phyloP scores from a whole-genome alignment of 495 filamentous ascomycete species.

The Xylaria scruposa region DNA sequence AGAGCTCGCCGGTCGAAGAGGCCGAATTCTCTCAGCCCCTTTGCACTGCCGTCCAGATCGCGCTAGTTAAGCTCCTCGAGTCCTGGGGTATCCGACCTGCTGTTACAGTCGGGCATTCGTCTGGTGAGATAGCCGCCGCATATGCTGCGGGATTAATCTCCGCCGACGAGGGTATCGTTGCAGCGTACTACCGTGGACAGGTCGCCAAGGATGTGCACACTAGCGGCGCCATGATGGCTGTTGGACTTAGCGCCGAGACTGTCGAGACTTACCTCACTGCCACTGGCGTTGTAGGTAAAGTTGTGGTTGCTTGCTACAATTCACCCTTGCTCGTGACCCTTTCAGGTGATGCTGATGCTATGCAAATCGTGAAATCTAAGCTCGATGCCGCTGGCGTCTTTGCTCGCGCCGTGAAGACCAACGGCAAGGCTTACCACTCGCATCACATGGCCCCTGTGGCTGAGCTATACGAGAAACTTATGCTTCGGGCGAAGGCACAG shows the following conservation, averaged over 20 bases:
- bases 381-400: background rate
- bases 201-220: constrained; percentile 39
- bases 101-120: constrained; percentile 65
- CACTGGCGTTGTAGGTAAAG: no score
- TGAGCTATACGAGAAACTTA: background rate
- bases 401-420: background rate
- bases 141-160: constrained; percentile 53
- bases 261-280: background rate
- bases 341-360: background rate
- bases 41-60: constrained; percentile 58
- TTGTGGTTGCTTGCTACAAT: background rate
- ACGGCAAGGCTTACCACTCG: background rate
- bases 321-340: background rate
- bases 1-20: constrained; percentile 27
- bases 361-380: background rate
- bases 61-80: constrained; percentile 56
- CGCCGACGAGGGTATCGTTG: constrained; percentile 51
- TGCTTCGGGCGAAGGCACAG: no score
- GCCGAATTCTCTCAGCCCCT: no score
- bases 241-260: background rate
- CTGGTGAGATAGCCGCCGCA: constrained; percentile 67
- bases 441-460: background rate
- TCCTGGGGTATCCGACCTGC: constrained; percentile 56
- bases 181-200: constrained; percentile 53
- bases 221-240: constrained; percentile 55